phyloP scores from a whole-genome alignment of 345 rosid species.

The Brassica cretica region DNA sequence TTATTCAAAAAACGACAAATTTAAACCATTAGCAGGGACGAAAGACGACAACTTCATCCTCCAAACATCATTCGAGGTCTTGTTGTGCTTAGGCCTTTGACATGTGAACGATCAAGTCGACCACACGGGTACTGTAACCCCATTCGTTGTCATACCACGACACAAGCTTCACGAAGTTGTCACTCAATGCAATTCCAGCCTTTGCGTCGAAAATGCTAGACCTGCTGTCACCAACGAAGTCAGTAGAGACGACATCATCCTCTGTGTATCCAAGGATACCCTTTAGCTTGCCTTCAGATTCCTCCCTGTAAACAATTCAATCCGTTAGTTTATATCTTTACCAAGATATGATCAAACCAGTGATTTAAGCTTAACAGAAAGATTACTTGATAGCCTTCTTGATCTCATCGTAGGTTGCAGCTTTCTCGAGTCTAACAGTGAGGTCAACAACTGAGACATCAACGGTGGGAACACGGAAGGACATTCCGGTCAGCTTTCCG shows the following conservation, averaged over 20 bases:
- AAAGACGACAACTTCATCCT: background rate
- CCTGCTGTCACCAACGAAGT: slow-evolving; percentile 83
- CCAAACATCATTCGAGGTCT: background rate
- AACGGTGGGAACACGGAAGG: slow-evolving; percentile 93
- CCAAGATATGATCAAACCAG: background rate
- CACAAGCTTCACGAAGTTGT: slow-evolving; percentile 71
- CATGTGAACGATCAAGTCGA: slow-evolving; percentile 77
- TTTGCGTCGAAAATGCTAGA: slow-evolving; percentile 93
- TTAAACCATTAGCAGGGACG: slow-evolving; percentile 1
- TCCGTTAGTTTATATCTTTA: background rate
- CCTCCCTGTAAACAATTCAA: slow-evolving; percentile 52
- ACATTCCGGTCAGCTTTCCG: slow-evolving; percentile 88
- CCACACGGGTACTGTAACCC: slow-evolving; percentile 91
- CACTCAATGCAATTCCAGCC: slow-evolving; percentile 81
- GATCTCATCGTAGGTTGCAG: slow-evolving; percentile 68
- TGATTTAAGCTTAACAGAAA: background rate
- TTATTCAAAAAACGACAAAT: slow-evolving; percentile 28
- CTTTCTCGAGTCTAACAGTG: slow-evolving; percentile 78
- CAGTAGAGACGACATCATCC: slow-evolving; percentile 85
- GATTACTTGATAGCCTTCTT: slow-evolving; percentile 70
- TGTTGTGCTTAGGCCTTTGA: slow-evolving; percentile 40
- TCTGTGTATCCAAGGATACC: slow-evolving; percentile 85
- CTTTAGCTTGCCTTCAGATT: slow-evolving; percentile 73
- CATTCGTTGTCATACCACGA: slow-evolving; percentile 93
- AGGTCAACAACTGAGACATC: slow-evolving; percentile 94